phyloP scores from a whole-genome alignment of 495 filamentous ascomycete genomes.

The Choiromyces venosus region DNA sequence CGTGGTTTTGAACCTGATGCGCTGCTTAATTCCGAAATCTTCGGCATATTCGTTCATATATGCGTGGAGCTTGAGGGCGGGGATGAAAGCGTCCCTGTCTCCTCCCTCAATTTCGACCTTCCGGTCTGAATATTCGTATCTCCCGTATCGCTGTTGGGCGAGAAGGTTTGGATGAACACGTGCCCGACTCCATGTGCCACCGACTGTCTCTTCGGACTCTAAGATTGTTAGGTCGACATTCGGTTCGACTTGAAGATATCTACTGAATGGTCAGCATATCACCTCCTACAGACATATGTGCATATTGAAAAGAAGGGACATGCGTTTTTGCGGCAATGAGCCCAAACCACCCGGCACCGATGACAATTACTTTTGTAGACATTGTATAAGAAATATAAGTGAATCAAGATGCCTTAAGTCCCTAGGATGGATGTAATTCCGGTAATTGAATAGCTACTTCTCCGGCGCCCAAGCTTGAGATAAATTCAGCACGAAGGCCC shows the following conservation, averaged over 20 bases:
- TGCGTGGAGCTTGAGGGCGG: constrained; percentile 8
- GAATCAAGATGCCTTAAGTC: background rate
- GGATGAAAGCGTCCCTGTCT: background rate
- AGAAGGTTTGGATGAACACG: constrained; percentile 48
- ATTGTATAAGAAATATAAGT: background rate
- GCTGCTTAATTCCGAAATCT: constrained; percentile 40
- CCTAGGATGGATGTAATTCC: background rate
- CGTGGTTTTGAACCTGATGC: constrained; percentile 41
- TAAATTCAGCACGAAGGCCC: background rate
- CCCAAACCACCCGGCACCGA: constrained; percentile 13
- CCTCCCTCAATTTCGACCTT: background rate
- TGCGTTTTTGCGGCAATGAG: constrained; percentile 18
- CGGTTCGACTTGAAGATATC: constrained; percentile 20
- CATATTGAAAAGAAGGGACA: background rate
- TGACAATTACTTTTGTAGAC: constrained; percentile 15
- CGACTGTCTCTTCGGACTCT: constrained; percentile 46
- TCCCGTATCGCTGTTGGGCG: constrained; percentile 35
- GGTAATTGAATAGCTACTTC: background rate
- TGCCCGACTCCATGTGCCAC: constrained; percentile 51
- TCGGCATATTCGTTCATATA: constrained; percentile 31
- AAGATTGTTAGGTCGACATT: constrained; percentile 45
- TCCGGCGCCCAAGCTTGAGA: background rate
- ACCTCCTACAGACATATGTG: background rate
- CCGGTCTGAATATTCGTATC: constrained; percentile 20
- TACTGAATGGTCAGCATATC: background rate